Conservation (phyloP, 1,284 basidiomycete species). For the Heterobasidion occidentale region DNA sequence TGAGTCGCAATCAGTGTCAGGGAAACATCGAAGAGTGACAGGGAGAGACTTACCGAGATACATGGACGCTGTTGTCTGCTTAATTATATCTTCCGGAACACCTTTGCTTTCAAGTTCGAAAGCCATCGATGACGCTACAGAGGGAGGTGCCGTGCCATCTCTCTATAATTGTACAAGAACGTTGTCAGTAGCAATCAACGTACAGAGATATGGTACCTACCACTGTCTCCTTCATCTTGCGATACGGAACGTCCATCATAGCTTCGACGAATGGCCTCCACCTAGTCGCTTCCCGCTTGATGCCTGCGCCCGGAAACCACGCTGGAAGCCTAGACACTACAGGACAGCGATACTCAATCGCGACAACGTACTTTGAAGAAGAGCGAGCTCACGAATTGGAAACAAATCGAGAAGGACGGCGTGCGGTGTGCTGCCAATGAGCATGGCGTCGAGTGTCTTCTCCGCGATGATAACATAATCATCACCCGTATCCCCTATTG, state of each 20-base stretch:
- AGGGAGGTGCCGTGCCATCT: neutral
- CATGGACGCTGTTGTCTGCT: constrained; percentile 5
- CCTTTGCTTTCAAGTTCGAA: constrained; percentile 2
- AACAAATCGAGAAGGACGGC: constrained; percentile 19
- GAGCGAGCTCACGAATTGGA: constrained; percentile 16
- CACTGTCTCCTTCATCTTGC: constrained; percentile 24
- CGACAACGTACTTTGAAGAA: neutral
- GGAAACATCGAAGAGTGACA: neutral
- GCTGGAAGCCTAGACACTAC: constrained; percentile 31
- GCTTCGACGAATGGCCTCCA: no score
- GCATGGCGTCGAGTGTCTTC: constrained; percentile 16
- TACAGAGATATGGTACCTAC: constrained; percentile 15
- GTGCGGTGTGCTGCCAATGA: constrained; percentile 17
- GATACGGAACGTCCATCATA: no score
- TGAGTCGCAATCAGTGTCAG: neutral
- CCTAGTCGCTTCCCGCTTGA: constrained; percentile 19
- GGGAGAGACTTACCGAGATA: constrained; percentile 4
- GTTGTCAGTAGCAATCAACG: neutral
- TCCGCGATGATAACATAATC: constrained; percentile 19
- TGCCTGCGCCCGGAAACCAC: constrained; percentile 39
- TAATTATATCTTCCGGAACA: constrained; percentile 2
- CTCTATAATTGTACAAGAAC: neutral
- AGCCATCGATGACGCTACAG: constrained; percentile 2
- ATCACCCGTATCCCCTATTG: constrained; percentile 15
- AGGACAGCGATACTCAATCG: neutral